These are phyloP conservation scores for Tuber calosporum DNA, from an alignment of 495 filamentous ascomycete genomes.

Conservation along the genomic window DNA sequence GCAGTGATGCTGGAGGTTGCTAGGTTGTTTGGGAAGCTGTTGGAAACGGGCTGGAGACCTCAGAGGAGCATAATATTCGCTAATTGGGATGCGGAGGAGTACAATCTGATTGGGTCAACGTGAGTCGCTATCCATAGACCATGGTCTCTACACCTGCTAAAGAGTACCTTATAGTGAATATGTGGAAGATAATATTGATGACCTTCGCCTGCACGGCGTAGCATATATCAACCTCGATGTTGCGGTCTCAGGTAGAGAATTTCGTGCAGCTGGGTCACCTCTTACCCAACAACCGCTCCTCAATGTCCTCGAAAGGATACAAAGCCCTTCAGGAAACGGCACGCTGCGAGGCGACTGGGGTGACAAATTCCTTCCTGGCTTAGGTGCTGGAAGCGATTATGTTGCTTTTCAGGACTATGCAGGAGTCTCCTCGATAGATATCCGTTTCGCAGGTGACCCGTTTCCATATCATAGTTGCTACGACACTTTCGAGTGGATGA, in stretches of 20 bases:
- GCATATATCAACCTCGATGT: conserved; percentile 90
- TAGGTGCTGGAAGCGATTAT: conserved; percentile 80
- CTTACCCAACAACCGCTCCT: conserved; percentile 64
- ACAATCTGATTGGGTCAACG: conserved; percentile 89
- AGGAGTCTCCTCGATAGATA: conserved; percentile 82
- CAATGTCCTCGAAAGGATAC: conserved; percentile 62
- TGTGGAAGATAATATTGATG: conserved; percentile 60
- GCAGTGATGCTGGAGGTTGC: conserved; percentile 85
- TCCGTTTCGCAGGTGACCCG: conserved; percentile 63
- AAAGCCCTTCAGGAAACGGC: conserved; percentile 62
- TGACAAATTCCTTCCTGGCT: conserved; percentile 51
- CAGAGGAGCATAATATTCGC: conserved; percentile 87
- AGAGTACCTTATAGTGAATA: conserved; percentile 52
- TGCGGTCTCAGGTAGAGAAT: conserved; percentile 66
- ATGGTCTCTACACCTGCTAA: not conserved
- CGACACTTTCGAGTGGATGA: conserved; percentile 85
- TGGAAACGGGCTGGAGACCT: conserved; percentile 74
- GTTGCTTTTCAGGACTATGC: conserved; percentile 89
- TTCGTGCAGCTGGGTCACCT: conserved; percentile 71
- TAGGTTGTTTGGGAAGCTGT: conserved; percentile 70
- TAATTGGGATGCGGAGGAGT: conserved; percentile 90
- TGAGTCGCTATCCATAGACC: conserved; percentile 15
- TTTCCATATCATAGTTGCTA: conserved; percentile 80
- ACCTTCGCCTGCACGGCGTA: conserved; percentile 55
- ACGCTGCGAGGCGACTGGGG: conserved; percentile 71